Percentiles rank a stretch among this genome's conserved stretches.
Evolutionary conservation across 108 stramenopile species (phyloP).

Genomic region (Cyclotella atomus): DNA sequence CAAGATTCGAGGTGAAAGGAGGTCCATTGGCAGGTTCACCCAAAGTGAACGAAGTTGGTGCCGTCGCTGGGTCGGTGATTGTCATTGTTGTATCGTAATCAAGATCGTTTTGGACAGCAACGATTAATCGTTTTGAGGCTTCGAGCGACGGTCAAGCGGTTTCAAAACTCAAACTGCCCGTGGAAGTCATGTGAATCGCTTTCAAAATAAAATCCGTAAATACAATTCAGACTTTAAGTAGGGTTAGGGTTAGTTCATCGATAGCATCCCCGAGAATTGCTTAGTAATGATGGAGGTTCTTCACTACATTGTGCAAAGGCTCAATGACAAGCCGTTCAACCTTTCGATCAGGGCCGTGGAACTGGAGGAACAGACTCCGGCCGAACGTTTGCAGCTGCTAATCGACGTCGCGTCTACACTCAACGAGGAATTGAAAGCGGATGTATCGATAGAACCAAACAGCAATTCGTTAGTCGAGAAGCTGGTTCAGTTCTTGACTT

Average conservation of each 20-base stretch:
- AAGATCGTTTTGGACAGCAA: neutral
- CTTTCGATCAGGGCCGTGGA: constrained; percentile 41
- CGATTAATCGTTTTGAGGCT: neutral
- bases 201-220: constrained; percentile 7
- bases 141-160: neutral
- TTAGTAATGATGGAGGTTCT: constrained; percentile 26
- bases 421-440: constrained; percentile 48
- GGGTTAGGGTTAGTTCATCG: neutral
- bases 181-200: neutral
- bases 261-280: neutral
- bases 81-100: neutral
- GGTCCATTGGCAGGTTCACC: neutral
- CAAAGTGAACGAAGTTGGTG: neutral
- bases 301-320: constrained; percentile 32
- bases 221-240: neutral
- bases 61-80: neutral
- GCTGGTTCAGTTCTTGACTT: constrained; percentile 61
- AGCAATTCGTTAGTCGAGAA: constrained; percentile 30
- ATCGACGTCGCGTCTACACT: constrained; percentile 63
- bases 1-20: neutral
- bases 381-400: constrained; percentile 69
- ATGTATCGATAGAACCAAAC: constrained; percentile 37
- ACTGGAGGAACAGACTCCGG: constrained; percentile 70
- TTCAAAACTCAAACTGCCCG: neutral
- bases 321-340: constrained; percentile 38